These are phyloP conservation scores for Colletotrichum filicis DNA, from an alignment of 2,329 filamentous ascomycete genomes.

Conservation along the genomic window DNA sequence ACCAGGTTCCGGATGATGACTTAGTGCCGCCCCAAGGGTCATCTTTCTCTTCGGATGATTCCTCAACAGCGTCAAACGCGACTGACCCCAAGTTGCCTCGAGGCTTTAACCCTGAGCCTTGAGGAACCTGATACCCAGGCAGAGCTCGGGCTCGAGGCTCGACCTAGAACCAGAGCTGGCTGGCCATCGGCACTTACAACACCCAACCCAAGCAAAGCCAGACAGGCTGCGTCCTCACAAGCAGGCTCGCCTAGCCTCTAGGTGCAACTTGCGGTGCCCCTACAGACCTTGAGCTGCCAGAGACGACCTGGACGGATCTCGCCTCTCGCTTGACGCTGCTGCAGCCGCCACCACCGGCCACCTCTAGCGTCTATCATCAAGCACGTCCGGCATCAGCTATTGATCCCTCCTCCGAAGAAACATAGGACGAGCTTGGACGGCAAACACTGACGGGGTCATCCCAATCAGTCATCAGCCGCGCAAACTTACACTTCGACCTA, in stretches of 20 bases:
- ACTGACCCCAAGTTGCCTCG: neutral
- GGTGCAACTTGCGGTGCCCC: neutral
- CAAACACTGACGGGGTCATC: neutral
- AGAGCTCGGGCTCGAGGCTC: neutral
- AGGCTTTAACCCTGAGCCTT: constrained; percentile 6
- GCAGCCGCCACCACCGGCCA: constrained; percentile 33
- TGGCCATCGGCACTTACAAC: constrained; percentile 3
- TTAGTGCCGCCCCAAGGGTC: neutral
- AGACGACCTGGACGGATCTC: neutral
- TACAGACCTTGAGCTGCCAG: constrained; percentile 8
- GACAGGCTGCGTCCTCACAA: neutral
- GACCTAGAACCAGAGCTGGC: constrained; percentile 1
- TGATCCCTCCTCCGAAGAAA: neutral
- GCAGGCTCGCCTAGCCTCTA: neutral
- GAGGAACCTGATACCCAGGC: neutral
- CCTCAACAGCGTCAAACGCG: neutral
- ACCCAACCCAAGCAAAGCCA: neutral
- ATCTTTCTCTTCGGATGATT: neutral
- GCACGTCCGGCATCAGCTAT: constrained; percentile 8
- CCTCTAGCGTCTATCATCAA: constrained; percentile 20
- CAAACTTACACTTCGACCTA: neutral
- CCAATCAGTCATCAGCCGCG: constrained; percentile 18
- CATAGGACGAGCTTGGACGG: neutral
- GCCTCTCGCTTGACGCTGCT: constrained; percentile 31
- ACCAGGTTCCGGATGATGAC: constrained; percentile 28